Percentiles rank a stretch among this genome's conserved stretches.
Evolutionary conservation across 2,329 filamentous ascomycete species (phyloP).

Genomic region (Leptographium lundbergii): DNA sequence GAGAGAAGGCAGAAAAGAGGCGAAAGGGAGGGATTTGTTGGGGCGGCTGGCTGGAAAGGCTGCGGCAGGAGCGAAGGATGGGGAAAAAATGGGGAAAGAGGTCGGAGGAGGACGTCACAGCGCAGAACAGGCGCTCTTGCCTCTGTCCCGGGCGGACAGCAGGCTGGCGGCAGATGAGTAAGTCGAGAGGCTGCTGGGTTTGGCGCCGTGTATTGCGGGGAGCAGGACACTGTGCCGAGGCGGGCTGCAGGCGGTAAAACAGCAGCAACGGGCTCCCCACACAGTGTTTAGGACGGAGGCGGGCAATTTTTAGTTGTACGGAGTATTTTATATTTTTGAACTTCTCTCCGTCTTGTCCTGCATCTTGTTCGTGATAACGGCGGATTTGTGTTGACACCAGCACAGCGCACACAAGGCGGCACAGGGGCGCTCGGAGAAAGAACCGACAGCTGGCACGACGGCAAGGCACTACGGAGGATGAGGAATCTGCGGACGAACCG

Average conservation of each 20-base stretch:
- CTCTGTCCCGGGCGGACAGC: too few relatives aligned
- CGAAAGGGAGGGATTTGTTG: neutral
- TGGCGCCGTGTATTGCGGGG: constrained; percentile 1
- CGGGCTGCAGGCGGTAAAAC: neutral
- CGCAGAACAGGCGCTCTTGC: neutral
- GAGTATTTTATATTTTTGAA: too few relatives aligned
- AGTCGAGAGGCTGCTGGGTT: neutral
- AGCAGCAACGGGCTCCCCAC: constrained; percentile 1
- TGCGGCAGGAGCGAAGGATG: neutral
- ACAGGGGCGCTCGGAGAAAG: neutral
- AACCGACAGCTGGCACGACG: neutral
- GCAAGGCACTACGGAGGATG: constrained; percentile 37
- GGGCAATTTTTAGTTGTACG: constrained; percentile 1
- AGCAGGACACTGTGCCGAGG: neutral
- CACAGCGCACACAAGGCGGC: neutral
- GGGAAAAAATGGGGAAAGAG: neutral
- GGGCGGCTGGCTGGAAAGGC: neutral
- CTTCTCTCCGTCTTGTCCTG: too few relatives aligned
- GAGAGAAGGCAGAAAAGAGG: neutral
- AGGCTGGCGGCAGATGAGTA: neutral
- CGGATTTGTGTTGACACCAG: too few relatives aligned
- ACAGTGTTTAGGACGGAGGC: constrained; percentile 9
- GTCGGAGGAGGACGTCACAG: neutral
- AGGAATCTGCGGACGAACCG: constrained; percentile 75
- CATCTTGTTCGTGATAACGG: too few relatives aligned